Evolutionary conservation across 2,329 filamentous ascomycete genomes (phyloP), one percentile per base, ranked within the genome.

Genomic region (Helicocarpus griseus): DNA sequence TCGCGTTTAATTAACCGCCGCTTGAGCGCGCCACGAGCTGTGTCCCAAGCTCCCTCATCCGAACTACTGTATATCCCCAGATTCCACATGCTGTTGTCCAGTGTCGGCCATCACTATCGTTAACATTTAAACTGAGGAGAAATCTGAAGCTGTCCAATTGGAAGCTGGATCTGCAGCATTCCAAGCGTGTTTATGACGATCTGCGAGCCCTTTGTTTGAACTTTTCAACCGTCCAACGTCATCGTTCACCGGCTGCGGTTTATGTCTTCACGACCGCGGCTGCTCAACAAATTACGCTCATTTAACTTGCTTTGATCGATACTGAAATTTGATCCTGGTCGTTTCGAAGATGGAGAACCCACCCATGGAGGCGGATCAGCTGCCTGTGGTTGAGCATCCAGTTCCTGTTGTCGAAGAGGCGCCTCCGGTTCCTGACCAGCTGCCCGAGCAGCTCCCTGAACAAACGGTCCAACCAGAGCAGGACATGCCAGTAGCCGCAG

Each of bases 401-500:
- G 38, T 19, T n/a, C 44, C 29, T 24, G 21, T 19, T 24, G 21
- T 36, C 29, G 31, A 33, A 11, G 7, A 28, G 29, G 22, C 26
- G n/a, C 43, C 21, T n/a, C 28, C 26, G 19, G 28, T 44, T 38
- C 11, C 24, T 8, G 51, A 29, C 17, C 28, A 38, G 14, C 17
- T 39, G 14, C 28, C 19, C 28, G 40, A 49, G 14, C 51, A 41
- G 29, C 26, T 33, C 8, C 35, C 38, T 26, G 63, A 65, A 19
- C 56, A 60, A 17, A 54, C 57, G 38, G 53, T 51, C 21, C 57
- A 61, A 36, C 57, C 62, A 29, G 62, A 62, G 35, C 53, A 60
- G 24, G 61, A 63, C 50, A 56, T 54, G 53, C 59, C 62, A 41
- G 64, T 65, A 33, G 60, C 65, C 39, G 64, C 69, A 51, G 72